Evolutionary conservation across 441 rosid genomes (phyloP).

Genomic region (Omphalea diandra): DNA sequence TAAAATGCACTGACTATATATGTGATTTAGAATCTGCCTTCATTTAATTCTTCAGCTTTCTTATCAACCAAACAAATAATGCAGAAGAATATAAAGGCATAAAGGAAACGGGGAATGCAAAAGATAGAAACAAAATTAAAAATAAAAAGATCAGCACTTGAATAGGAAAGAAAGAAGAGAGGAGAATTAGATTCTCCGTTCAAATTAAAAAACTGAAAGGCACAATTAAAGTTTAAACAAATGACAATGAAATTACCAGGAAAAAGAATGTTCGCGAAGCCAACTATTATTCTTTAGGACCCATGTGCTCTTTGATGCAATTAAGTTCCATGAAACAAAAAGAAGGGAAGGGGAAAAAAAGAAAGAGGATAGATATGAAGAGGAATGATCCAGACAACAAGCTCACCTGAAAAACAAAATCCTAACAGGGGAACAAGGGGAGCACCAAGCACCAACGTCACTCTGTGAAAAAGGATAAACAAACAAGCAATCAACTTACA

Average conservation of each 20-base stretch:
- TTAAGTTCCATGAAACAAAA: not conserved
- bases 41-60: too few species aligned
- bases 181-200: slow-evolving; percentile 33
- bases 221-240: too few species aligned
- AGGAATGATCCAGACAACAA: not conserved
- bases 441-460: not conserved
- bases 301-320: not conserved
- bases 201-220: slow-evolving; percentile 1
- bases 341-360: not conserved
- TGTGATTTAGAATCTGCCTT: too few species aligned
- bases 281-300: not conserved
- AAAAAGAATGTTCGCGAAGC: not conserved
- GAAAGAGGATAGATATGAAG: not conserved
- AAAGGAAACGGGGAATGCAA: not conserved
- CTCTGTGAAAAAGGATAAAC: not conserved
- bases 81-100: not conserved
- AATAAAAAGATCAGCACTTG: not conserved
- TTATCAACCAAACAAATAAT: not conserved
- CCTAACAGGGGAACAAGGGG: slow-evolving; percentile 5
- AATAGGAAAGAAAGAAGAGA: slow-evolving; percentile 4
- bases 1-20: not conserved
- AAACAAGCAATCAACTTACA: not conserved
- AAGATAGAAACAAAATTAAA: too few species aligned
- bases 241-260: slow-evolving; percentile 1
- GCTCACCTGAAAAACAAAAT: slow-evolving; percentile 21